These are phyloP conservation scores for Haplographium delicatum DNA, from an alignment of 495 filamentous ascomycete species.

Conservation along the genomic window DNA sequence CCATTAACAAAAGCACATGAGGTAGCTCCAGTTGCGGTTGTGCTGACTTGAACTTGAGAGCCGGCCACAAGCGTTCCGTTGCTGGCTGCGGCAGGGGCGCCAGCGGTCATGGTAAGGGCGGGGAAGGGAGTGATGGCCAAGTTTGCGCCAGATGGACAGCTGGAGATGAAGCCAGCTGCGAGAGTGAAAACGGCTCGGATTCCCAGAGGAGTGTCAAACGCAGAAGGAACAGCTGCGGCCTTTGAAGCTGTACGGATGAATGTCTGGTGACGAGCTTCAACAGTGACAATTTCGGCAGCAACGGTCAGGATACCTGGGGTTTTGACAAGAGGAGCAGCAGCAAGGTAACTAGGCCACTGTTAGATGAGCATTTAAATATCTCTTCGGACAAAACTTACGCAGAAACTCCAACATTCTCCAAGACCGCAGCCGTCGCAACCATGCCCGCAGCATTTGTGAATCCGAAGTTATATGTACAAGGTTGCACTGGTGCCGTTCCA, in stretches of 20 bases:
- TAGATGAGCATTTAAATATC: not conserved
- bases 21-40: conserved; percentile 33
- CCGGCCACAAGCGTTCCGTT: conserved; percentile 26
- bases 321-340: conserved; percentile 53
- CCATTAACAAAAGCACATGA: conserved; percentile 19
- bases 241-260: conserved; percentile 48
- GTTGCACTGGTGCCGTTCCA: conserved; percentile 41
- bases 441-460: conserved; percentile 43
- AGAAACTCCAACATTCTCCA: conserved; percentile 54
- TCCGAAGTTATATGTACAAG: conserved; percentile 56
- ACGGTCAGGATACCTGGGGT: conserved; percentile 49
- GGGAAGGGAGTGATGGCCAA: conserved; percentile 58
- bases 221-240: conserved; percentile 45
- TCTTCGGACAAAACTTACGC: conserved; percentile 37
- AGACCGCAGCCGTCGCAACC: conserved; percentile 44
- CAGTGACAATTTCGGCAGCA: conserved; percentile 56
- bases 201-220: conserved; percentile 52
- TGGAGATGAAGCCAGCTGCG: conserved; percentile 52
- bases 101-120: conserved; percentile 30
- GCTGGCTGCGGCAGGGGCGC: conserved; percentile 33
- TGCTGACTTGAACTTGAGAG: not conserved
- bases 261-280: conserved; percentile 56
- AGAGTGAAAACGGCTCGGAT: conserved; percentile 58
- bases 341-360: conserved; percentile 44
- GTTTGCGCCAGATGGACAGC: conserved; percentile 50